Percentiles rank a stretch among this genome's conserved stretches.
Conservation (phyloP, 208 protist genomes). For the Acanthamoeba healyi region DNA sequence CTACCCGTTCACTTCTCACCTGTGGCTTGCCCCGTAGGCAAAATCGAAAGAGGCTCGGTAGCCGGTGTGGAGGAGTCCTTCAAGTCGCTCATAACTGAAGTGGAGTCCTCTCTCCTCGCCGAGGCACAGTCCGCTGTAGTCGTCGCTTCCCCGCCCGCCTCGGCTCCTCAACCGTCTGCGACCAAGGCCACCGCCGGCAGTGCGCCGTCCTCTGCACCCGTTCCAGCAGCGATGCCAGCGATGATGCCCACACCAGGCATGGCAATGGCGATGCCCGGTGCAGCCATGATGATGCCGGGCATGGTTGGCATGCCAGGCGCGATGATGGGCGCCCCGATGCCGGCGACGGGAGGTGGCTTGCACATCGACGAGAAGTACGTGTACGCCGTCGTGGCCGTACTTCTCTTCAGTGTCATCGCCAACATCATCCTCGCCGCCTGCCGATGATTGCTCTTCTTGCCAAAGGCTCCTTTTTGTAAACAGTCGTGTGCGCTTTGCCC, state of each 20-base stretch:
- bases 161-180: neutral
- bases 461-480: no score
- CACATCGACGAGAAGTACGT: conserved; percentile 22
- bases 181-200: neutral
- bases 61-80: conserved; percentile 9
- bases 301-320: neutral
- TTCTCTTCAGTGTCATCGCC: neutral
- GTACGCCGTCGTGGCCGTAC: neutral
- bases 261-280: neutral
- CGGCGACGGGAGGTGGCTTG: neutral
- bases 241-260: neutral
- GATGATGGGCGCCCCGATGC: neutral
- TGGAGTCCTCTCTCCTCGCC: neutral
- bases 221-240: neutral
- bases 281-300: neutral
- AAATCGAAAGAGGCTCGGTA: conserved; percentile 20
- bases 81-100: neutral
- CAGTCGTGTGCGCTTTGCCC: no score
- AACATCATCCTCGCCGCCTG: neutral
- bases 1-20: neutral
- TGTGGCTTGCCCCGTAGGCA: neutral
- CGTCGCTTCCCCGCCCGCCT: neutral
- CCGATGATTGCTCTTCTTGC: no score
- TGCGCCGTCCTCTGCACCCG: neutral
- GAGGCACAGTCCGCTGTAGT: neutral